A percentile compares a stretch with the other conserved stretches of the same genome.
phyloP scores from a whole-genome alignment of 192 early-diverging fungal species.

The Linnemannia zychae region DNA sequence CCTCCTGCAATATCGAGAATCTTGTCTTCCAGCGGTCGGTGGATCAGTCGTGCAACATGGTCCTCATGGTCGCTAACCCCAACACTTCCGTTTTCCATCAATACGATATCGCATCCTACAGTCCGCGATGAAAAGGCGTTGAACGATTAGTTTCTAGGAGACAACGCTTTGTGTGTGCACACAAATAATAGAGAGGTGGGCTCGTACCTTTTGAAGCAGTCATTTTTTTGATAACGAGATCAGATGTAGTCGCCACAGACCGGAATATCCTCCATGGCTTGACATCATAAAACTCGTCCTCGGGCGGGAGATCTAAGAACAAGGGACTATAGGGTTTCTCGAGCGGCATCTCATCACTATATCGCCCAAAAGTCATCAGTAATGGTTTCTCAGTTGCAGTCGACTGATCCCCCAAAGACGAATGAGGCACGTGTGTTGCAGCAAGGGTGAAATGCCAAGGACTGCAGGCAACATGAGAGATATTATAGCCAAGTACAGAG shows the following conservation, averaged over 20 bases:
- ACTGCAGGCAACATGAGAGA: constrained; percentile 52
- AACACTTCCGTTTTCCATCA: constrained; percentile 52
- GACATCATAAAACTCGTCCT: constrained; percentile 54
- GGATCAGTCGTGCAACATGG: constrained; percentile 54
- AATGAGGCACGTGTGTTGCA: constrained; percentile 10
- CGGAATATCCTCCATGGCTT: constrained; percentile 50
- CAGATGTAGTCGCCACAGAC: constrained; percentile 25
- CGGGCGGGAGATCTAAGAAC: constrained; percentile 42
- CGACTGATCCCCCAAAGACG: not conserved
- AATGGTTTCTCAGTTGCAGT: constrained; percentile 19
- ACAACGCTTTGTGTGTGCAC: not conserved
- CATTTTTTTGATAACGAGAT: constrained; percentile 52
- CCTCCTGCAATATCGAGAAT: constrained; percentile 52
- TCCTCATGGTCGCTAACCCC: constrained; percentile 56
- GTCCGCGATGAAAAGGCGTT: not conserved
- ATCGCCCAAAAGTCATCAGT: constrained; percentile 53
- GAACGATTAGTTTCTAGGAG: not conserved
- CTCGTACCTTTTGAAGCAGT: constrained; percentile 36
- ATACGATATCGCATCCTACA: constrained; percentile 48
- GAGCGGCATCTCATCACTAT: constrained; percentile 24
- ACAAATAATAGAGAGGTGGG: not conserved
- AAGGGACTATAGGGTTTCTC: constrained; percentile 49
- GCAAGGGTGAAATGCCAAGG: constrained; percentile 54
- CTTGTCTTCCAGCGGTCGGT: constrained; percentile 30
- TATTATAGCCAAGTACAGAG: constrained; percentile 51